Evolutionary conservation across 75 land plant genomes (phyloP).

Genomic region (Pinus taeda): DNA sequence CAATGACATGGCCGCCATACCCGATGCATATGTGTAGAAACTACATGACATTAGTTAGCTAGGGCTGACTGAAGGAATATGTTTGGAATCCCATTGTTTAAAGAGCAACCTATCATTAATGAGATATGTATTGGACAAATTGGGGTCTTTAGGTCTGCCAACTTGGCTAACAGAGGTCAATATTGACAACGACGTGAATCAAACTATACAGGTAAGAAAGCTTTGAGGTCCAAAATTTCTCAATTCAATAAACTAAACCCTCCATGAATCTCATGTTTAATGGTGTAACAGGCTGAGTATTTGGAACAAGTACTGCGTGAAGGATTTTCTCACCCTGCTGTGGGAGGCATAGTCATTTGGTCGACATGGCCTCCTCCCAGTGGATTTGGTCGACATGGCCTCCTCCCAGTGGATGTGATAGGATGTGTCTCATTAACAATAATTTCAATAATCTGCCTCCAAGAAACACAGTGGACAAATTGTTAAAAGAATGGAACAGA

Average conservation of each 20-base stretch:
- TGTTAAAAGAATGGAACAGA: slow-evolving; percentile 59
- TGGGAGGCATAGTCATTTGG: slow-evolving; percentile 69
- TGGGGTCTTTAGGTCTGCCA: slow-evolving; percentile 33
- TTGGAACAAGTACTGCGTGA: slow-evolving; percentile 55
- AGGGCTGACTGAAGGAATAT: slow-evolving; percentile 58
- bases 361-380: slow-evolving; percentile 20
- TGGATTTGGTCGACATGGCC: too few relatives aligned
- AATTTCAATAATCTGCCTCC: slow-evolving; percentile 67
- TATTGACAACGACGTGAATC: background rate
- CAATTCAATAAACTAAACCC: too few relatives aligned
- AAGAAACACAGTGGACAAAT: slow-evolving; percentile 67
- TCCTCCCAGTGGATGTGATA: slow-evolving; percentile 64
- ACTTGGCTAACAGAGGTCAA: slow-evolving; percentile 77
- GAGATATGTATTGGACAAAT: slow-evolving; percentile 46
- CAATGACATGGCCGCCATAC: slow-evolving; percentile 22
- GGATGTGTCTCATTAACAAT: slow-evolving; percentile 78
- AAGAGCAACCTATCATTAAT: slow-evolving; percentile 44
- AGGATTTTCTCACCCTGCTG: slow-evolving; percentile 47
- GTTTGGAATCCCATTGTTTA: slow-evolving; percentile 57
- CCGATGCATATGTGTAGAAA: slow-evolving; percentile 28
- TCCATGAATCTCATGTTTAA: too few relatives aligned
- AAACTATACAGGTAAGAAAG: too few relatives aligned
- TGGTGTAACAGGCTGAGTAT: slow-evolving; percentile 28
- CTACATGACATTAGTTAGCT: slow-evolving; percentile 18
- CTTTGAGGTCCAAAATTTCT: too few relatives aligned